These are phyloP conservation scores for Arxiozyma bovina DNA, from an alignment of 1,139 yeast genomes.

Conservation along the genomic window DNA sequence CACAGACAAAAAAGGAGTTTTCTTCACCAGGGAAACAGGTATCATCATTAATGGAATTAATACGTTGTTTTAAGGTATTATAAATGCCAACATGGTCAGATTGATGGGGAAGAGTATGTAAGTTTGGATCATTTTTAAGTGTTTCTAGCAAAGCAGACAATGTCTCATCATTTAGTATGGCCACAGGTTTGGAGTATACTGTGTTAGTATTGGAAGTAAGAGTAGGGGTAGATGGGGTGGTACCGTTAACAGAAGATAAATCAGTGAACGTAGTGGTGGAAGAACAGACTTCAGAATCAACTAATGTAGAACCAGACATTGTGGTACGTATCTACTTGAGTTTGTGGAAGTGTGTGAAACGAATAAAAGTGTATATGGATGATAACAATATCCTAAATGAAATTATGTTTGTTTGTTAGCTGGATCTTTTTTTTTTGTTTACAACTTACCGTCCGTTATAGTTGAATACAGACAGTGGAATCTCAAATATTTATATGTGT, in stretches of 20 bases:
- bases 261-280: slow-evolving; percentile 16
- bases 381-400: too few relatives aligned
- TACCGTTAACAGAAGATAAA: neutral
- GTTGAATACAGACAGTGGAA: neutral
- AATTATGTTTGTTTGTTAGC: neutral
- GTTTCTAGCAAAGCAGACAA: slow-evolving; percentile 4
- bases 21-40: slow-evolving; percentile 70
- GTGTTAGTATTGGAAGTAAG: slow-evolving; percentile 10
- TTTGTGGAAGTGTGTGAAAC: too few relatives aligned
- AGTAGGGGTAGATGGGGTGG: slow-evolving; percentile 4
- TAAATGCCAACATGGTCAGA: slow-evolving; percentile 32
- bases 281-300: slow-evolving; percentile 7
- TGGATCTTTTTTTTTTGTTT: too few relatives aligned
- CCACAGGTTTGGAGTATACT: neutral
- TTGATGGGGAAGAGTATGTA: slow-evolving; percentile 17
- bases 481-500: neutral
- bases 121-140: slow-evolving; percentile 9
- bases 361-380: too few relatives aligned
- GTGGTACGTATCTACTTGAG: neutral
- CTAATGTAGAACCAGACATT: slow-evolving; percentile 5
- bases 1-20: slow-evolving; percentile 84
- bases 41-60: slow-evolving; percentile 45
- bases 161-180: slow-evolving; percentile 4
- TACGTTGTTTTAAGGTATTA: slow-evolving; percentile 38
- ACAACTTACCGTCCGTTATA: neutral